Conservation (phyloP, 2,329 filamentous ascomycete species). For the Pseudogymnoascus sp. region DNA sequence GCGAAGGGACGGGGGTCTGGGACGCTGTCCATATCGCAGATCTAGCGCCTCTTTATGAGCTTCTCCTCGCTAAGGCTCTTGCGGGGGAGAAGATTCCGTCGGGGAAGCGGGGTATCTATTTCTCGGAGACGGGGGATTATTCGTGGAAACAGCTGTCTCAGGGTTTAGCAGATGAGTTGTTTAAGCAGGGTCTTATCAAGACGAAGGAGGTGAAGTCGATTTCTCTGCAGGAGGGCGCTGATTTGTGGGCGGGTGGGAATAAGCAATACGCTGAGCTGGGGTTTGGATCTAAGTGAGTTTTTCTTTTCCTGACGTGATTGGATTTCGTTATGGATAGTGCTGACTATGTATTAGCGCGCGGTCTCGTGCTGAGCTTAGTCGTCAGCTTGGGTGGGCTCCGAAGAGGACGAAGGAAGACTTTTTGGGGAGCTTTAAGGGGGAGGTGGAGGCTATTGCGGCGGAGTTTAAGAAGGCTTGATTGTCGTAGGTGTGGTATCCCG, state of each 20-base stretch:
- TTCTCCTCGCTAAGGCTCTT: slow-evolving; percentile 31
- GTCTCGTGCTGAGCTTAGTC: slow-evolving; percentile 17
- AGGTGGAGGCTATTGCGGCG: neutral
- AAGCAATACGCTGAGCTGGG: slow-evolving; percentile 29
- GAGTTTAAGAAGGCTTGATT: neutral
- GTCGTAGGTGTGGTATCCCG: neutral
- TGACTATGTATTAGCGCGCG: slow-evolving; percentile 15
- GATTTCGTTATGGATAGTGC: neutral
- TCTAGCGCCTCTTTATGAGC: slow-evolving; percentile 35
- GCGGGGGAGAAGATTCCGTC: slow-evolving; percentile 26
- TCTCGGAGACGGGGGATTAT: slow-evolving; percentile 34
- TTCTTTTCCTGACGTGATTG: neutral
- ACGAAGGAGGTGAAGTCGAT: slow-evolving; percentile 24
- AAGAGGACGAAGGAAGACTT: slow-evolving; percentile 16
- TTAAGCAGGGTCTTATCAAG: slow-evolving; percentile 27
- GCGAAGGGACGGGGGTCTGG: slow-evolving; percentile 33
- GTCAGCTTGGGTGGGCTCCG: slow-evolving; percentile 17
- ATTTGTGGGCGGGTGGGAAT: slow-evolving; percentile 19
- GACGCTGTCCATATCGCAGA: slow-evolving; percentile 41
- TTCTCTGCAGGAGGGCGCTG: slow-evolving; percentile 25
- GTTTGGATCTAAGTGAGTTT: slow-evolving; percentile 25
- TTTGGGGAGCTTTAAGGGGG: neutral
- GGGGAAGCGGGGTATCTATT: slow-evolving; percentile 36
- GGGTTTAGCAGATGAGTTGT: slow-evolving; percentile 29
- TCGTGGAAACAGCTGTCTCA: slow-evolving; percentile 35